phyloP scores from a whole-genome alignment of 768 basidiomycete species.

The Rickenella mellea region DNA sequence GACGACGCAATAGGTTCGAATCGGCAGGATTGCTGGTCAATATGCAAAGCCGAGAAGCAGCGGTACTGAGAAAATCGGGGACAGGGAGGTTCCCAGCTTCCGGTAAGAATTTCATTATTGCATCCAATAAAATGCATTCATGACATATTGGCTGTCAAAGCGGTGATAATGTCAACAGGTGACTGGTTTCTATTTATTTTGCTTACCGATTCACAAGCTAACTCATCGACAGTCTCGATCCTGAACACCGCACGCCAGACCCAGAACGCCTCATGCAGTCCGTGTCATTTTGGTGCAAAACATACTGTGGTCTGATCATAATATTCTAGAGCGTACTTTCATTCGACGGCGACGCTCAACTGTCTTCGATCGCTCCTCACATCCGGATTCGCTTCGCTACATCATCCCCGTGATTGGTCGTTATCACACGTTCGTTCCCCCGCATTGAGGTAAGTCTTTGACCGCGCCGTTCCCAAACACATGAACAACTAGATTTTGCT shows the following conservation, averaged over 20 bases:
- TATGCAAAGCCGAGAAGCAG: slow-evolving; percentile 93
- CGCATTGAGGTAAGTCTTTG: slow-evolving; percentile 46
- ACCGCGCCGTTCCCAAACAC: background rate
- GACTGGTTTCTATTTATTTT: slow-evolving; percentile 1
- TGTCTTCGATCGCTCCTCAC: slow-evolving; percentile 81
- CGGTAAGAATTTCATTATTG: slow-evolving; percentile 34
- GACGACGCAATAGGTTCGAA: slow-evolving; percentile 43
- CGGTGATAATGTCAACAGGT: slow-evolving; percentile 96
- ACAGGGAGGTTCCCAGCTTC: slow-evolving; percentile 76
- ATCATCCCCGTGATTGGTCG: slow-evolving; percentile 88
- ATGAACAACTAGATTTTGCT: slow-evolving; percentile 7
- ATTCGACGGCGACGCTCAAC: slow-evolving; percentile 90
- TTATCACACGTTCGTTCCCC: slow-evolving; percentile 84
- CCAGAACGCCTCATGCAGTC: slow-evolving; percentile 83
- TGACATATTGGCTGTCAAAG: slow-evolving; percentile 27
- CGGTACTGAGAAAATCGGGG: slow-evolving; percentile 66
- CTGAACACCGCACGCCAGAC: slow-evolving; percentile 77
- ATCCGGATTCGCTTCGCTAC: slow-evolving; percentile 89
- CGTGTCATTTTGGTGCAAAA: background rate
- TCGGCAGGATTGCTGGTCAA: slow-evolving; percentile 92
- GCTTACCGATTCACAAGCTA: slow-evolving; percentile 1
- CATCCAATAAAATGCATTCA: background rate
- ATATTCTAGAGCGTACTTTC: slow-evolving; percentile 77
- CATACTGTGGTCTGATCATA: background rate
- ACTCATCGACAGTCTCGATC: slow-evolving; percentile 40